Percentiles rank a stretch among this genome's conserved stretches.
Evolutionary conservation across 2,329 filamentous ascomycete species (phyloP).

Genomic region (Calonectria pseudoturangicola): DNA sequence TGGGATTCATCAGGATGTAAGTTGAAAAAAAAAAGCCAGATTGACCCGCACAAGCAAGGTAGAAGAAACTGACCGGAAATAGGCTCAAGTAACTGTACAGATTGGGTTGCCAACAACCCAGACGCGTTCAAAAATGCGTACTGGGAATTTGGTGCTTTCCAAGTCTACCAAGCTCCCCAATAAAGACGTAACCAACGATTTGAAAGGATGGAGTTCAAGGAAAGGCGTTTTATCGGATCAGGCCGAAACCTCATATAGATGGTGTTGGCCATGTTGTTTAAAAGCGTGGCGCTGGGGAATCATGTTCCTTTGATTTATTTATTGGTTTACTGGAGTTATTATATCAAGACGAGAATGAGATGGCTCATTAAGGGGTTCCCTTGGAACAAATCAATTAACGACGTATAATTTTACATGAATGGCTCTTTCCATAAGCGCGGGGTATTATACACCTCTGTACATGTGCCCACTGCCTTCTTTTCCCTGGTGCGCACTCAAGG

Average conservation of each 20-base stretch:
- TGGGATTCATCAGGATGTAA: conserved; percentile 68
- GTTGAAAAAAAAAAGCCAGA: conserved; percentile 37
- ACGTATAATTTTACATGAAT: conserved; percentile 40
- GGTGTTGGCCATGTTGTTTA: conserved; percentile 23
- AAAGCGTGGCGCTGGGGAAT: conserved; percentile 51
- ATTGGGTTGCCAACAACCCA: conserved; percentile 75
- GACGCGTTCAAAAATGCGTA: conserved; percentile 74
- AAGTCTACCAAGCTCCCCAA: conserved; percentile 69
- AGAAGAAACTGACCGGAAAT: conserved; percentile 29
- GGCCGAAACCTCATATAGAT: conserved; percentile 10
- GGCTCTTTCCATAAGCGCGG: conserved; percentile 42
- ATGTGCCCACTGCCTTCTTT: conserved; percentile 44
- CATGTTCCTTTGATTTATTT: neutral
- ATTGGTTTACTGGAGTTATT: neutral
- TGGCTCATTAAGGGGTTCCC: conserved; percentile 34
- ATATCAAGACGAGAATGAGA: neutral
- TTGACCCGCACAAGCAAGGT: neutral
- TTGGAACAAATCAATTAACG: conserved; percentile 39
- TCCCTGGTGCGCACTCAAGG: conserved; percentile 27
- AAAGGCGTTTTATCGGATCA: neutral
- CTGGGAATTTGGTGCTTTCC: conserved; percentile 79
- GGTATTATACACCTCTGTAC: conserved; percentile 50
- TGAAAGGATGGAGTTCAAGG: neutral
- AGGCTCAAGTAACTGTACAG: conserved; percentile 74
- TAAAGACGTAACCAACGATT: neutral